Percentiles rank a stretch among this genome's conserved stretches.
Conservation (phyloP, 2,329 filamentous ascomycete genomes). For the Blastomyces parvus region DNA sequence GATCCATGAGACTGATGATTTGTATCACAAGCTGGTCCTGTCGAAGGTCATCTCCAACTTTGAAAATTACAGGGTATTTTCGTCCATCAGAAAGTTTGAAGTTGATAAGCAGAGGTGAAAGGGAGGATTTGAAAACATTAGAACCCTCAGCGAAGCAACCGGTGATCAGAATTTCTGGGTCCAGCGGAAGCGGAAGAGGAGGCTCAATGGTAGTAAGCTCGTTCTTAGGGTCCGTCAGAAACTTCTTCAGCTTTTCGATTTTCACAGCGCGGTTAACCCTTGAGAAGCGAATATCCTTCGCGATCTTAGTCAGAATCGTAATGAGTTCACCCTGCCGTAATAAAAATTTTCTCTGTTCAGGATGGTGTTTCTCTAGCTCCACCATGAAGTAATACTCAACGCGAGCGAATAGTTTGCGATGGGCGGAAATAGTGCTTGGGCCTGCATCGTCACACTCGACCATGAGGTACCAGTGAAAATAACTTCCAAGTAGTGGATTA, state of each 20-base stretch:
- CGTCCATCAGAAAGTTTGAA: conserved; percentile 71
- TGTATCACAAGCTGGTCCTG: conserved; percentile 96
- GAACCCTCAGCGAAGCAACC: conserved; percentile 77
- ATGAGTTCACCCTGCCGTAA: conserved; percentile 84
- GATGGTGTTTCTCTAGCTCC: conserved; percentile 66
- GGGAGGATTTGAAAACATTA: conserved; percentile 87
- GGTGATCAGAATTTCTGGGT: conserved; percentile 69
- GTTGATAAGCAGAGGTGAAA: conserved; percentile 82
- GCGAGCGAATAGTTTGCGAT: conserved; percentile 79
- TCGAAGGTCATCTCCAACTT: conserved; percentile 88
- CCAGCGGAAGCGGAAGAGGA: conserved; percentile 76
- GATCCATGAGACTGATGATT: conserved; percentile 97
- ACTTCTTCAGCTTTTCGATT: conserved; percentile 73
- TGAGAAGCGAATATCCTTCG: conserved; percentile 75
- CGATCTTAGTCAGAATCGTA: conserved; percentile 76
- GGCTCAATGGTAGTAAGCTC: conserved; percentile 76
- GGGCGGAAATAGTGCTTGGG: conserved; percentile 61
- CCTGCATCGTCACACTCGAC: conserved; percentile 86
- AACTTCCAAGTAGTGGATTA: conserved; percentile 87
- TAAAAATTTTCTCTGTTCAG: conserved; percentile 64
- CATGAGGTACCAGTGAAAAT: conserved; percentile 97
- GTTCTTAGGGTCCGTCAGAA: conserved; percentile 79
- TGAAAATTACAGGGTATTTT: conserved; percentile 91
- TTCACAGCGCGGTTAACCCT: conserved; percentile 70
- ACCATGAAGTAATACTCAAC: conserved; percentile 96